Evolutionary conservation across 1,284 basidiomycete species (phyloP), one percentile per base, ranked within the genome.

Genomic region (Puccinia novopanici): DNA sequence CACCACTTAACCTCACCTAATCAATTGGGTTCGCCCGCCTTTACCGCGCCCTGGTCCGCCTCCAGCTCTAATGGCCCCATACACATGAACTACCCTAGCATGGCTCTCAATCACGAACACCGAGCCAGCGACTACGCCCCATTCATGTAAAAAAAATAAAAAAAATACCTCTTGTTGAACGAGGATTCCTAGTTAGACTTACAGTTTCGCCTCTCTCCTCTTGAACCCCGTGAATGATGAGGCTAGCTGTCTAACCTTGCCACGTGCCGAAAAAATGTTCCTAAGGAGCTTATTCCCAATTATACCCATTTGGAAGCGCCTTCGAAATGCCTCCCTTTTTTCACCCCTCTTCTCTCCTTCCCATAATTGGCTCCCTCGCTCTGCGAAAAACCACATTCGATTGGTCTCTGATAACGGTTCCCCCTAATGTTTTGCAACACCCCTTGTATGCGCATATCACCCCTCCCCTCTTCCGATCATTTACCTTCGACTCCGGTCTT

Each of bases 221-320:
- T 27, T 59, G 57, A 22, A 40, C 40, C 40, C 19, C 40, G 30
- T 19, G 37, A 52, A 50, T 40, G 48, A 15, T 24, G 42, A 37
- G 42, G n/a, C 15, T 55, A 37, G 37, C 24, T 55, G 37, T 55
- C 54, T 57, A 10, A 48, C 10, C 48, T 50, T 71, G 48, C 13
- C 45, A 71, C 37, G n/a, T n/a, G n/a, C 45, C 50, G 52, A 4
- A 54, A 73, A 30, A 73, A 54, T 73, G 71, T 73, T 42, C 71
- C 54, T 24, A 48, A 70, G 42, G 45, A 52, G 24, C n/a, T 24
- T 52, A 30, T 70, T 50, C n/a, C 48, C 67, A n/a, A 40, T 73
- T 73, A 73, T 73, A 73, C 71, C 71, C 50, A 19, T 34, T n/a
- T 73, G 71, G 71, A 73, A 73, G 52, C 71, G 4, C 27, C 22